These are phyloP conservation scores for Zygosaccharomyces siamensis DNA, from an alignment of 805 yeast species.

Conservation along the genomic window DNA sequence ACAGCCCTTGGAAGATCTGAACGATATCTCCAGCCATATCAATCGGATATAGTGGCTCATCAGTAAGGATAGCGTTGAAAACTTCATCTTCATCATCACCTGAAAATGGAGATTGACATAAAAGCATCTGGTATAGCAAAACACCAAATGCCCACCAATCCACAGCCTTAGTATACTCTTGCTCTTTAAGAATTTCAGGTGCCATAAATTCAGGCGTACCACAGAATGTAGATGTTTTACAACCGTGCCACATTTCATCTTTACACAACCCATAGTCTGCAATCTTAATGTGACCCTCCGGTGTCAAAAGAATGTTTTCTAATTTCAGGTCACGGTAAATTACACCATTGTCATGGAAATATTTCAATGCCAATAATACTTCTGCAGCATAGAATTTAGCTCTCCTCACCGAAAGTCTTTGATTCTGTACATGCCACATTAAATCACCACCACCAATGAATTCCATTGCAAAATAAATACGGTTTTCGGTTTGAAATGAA, in stretches of 20 bases:
- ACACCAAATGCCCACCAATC: conserved; percentile 99
- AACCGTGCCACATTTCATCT: conserved; percentile 82
- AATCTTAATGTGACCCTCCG: conserved; percentile 90
- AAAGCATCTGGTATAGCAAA: conserved; percentile 87
- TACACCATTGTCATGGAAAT: conserved; percentile 92
- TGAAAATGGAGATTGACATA: conserved; percentile 94
- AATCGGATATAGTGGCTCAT: conserved; percentile 94
- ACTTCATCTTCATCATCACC: conserved; percentile 98
- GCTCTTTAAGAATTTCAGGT: conserved; percentile 92
- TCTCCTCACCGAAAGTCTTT: conserved; percentile 78
- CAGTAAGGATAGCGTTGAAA: conserved; percentile 91
- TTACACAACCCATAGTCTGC: conserved; percentile 98
- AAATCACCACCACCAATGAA: conserved; percentile 96
- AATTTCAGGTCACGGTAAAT: conserved; percentile 86
- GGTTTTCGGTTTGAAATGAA: conserved; percentile 96
- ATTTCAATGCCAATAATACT: conserved; percentile 82
- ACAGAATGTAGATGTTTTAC: conserved; percentile 90
- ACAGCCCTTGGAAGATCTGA: conserved; percentile 81
- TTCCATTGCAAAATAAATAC: conserved; percentile 98
- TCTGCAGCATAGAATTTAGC: conserved; percentile 98
- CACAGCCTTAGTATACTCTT: conserved; percentile 86
- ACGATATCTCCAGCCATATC: conserved; percentile 97
- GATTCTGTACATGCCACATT: conserved; percentile 98
- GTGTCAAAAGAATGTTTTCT: conserved; percentile 85
- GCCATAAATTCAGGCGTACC: conserved; percentile 99